phyloP scores from a whole-genome alignment of 2,329 filamentous ascomycete species.

The Neonectria magnoliae region DNA sequence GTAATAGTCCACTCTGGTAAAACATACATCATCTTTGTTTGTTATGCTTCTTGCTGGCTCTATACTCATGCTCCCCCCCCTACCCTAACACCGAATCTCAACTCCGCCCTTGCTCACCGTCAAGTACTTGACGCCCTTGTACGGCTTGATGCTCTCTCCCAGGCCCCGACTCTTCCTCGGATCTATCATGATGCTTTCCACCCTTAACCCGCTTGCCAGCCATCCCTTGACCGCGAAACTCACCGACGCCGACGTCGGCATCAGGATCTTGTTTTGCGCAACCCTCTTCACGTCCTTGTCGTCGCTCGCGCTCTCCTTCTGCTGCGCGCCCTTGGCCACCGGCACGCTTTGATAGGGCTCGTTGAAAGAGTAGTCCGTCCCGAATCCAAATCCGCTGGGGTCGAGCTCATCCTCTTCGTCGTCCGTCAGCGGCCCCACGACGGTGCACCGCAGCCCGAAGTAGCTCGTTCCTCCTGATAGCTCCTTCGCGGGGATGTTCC shows the following conservation, averaged over 20 bases:
- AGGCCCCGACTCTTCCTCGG: constrained; percentile 85
- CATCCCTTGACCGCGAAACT: constrained; percentile 78
- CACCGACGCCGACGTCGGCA: constrained; percentile 81
- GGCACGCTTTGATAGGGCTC: constrained; percentile 65
- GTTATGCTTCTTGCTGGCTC: constrained; percentile 12
- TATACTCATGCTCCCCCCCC: background rate
- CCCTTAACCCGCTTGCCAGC: constrained; percentile 73
- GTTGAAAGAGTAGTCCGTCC: constrained; percentile 62
- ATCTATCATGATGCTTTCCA: constrained; percentile 75
- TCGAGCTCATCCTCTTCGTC: constrained; percentile 62
- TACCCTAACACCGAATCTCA: constrained; percentile 66
- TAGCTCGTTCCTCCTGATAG: constrained; percentile 72
- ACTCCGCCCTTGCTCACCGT: constrained; percentile 76
- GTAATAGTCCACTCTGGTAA: background rate
- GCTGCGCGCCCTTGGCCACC: constrained; percentile 48
- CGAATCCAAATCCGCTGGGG: constrained; percentile 62
- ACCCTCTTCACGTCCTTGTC: constrained; percentile 65
- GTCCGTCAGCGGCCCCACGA: constrained; percentile 70
- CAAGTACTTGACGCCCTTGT: constrained; percentile 98
- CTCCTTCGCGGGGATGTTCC: constrained; percentile 84
- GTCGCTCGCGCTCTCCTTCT: constrained; percentile 45
- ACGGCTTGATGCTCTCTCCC: constrained; percentile 89
- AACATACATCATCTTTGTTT: background rate
- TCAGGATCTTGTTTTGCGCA: constrained; percentile 77
- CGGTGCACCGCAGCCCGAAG: constrained; percentile 82